Evolutionary conservation across 2,329 filamentous ascomycete genomes (phyloP).

Genomic region (Teratosphaeria zuluensis): DNA sequence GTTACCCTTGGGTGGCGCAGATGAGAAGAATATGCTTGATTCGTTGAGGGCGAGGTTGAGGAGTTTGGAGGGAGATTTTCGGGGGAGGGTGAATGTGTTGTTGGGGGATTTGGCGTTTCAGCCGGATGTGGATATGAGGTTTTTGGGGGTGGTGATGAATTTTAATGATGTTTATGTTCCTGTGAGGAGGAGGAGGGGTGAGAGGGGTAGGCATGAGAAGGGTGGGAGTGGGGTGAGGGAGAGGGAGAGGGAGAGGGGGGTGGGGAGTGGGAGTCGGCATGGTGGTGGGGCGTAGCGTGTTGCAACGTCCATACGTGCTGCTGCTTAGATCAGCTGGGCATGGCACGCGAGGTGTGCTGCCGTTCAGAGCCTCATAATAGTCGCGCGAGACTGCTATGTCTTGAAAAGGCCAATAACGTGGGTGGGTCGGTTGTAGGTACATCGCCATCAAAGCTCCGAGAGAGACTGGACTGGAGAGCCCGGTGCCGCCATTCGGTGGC

Average conservation of each 20-base stretch:
- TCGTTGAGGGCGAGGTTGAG: slow-evolving; percentile 64
- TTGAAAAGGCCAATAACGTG: too few species aligned
- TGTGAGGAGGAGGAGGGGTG: slow-evolving; percentile 48
- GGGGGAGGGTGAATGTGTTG: slow-evolving; percentile 64
- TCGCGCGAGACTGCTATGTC: too few species aligned
- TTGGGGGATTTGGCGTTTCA: slow-evolving; percentile 88
- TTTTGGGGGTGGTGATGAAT: slow-evolving; percentile 95
- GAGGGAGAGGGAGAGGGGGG: not conserved
- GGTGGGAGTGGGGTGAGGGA: not conserved
- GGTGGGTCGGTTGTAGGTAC: too few species aligned
- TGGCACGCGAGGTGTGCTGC: too few species aligned
- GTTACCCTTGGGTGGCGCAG: slow-evolving; percentile 28
- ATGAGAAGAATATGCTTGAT: slow-evolving; percentile 58
- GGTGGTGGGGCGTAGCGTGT: too few species aligned
- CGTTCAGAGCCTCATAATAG: too few species aligned
- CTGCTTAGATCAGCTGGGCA: too few species aligned
- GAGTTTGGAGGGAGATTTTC: slow-evolving; percentile 66
- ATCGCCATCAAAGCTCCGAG: too few species aligned
- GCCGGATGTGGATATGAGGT: slow-evolving; percentile 88
- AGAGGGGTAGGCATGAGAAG: not conserved
- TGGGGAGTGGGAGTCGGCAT: not conserved
- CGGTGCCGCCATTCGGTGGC: too few species aligned
- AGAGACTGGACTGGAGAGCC: too few species aligned
- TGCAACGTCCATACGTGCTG: too few species aligned
- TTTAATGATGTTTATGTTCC: slow-evolving; percentile 96